A percentile compares a stretch with the other conserved stretches of the same genome.
These are phyloP conservation scores for Pseudogymnoascus sp. DNA, from an alignment of 2,329 filamentous ascomycete genomes.

Conservation along the genomic window DNA sequence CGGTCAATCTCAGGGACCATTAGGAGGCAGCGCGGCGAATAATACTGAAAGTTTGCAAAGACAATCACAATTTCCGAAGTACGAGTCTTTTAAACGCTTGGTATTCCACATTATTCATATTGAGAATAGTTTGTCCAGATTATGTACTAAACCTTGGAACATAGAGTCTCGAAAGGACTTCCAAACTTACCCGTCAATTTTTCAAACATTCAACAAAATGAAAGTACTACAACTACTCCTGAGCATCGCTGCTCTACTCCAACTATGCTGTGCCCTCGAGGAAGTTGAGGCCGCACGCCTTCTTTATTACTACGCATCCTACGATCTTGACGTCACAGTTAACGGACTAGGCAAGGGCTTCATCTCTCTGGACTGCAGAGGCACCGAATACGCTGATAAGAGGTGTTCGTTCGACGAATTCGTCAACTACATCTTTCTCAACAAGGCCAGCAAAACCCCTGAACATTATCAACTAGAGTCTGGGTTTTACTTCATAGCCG, in stretches of 20 bases:
- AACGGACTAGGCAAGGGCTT: not conserved
- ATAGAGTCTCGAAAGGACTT: not conserved
- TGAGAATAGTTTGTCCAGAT: not conserved
- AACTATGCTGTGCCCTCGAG: not conserved
- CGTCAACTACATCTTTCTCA: not conserved
- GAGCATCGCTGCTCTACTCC: not conserved
- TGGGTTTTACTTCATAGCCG: not conserved
- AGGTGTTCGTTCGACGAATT: not conserved
- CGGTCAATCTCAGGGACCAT: too few species aligned
- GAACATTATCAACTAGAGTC: not conserved
- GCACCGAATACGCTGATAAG: not conserved
- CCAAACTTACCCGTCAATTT: not conserved
- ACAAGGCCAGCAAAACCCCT: not conserved
- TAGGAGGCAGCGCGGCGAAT: too few species aligned
- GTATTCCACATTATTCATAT: too few species aligned
- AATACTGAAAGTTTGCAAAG: too few species aligned
- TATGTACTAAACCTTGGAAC: not conserved
- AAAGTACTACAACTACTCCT: not conserved
- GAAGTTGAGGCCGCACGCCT: not conserved
- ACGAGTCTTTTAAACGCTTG: too few species aligned
- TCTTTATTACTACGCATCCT: not conserved
- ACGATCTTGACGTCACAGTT: not conserved
- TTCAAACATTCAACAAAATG: not conserved
- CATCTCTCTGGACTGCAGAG: not conserved
- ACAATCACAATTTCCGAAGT: too few species aligned